Conservation (phyloP, 2,329 filamentous ascomycete species). For the Fusarium sp. region DNA sequence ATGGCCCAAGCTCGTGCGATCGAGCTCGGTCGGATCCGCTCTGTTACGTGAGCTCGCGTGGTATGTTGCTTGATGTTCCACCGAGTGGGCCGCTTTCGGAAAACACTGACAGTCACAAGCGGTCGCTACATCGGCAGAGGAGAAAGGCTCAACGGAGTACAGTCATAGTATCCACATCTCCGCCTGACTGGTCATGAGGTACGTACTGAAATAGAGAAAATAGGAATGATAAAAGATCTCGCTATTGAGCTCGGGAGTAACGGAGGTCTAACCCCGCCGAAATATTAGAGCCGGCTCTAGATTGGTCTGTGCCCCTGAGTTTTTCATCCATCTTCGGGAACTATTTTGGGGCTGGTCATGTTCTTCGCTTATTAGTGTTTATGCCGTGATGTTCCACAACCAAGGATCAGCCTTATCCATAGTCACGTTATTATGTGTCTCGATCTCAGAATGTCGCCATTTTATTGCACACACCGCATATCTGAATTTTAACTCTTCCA, state of each 20-base stretch:
- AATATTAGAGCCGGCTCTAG: constrained; percentile 1
- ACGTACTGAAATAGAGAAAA: not conserved
- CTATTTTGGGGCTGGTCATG: constrained; percentile 4
- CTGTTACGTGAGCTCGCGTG: constrained; percentile 7
- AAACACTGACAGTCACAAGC: constrained; percentile 20
- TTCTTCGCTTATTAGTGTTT: constrained; percentile 3
- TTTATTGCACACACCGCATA: too few species aligned
- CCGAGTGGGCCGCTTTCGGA: constrained; percentile 11
- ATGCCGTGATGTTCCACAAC: not conserved
- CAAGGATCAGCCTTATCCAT: too few species aligned
- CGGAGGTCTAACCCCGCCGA: not conserved
- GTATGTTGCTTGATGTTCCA: constrained; percentile 10
- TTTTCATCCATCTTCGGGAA: not conserved
- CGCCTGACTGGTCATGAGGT: constrained; percentile 4
- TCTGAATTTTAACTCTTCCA: too few species aligned
- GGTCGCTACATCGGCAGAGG: not conserved
- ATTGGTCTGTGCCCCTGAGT: constrained; percentile 5
- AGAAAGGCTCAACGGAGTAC: constrained; percentile 14
- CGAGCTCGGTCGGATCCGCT: constrained; percentile 28
- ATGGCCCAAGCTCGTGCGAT: constrained; percentile 35
- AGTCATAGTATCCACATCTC: constrained; percentile 30
- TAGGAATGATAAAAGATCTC: not conserved
- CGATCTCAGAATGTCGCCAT: too few species aligned
- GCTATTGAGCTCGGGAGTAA: not conserved
- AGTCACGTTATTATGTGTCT: too few species aligned